Percentiles rank a stretch among this genome's conserved stretches.
These are phyloP conservation scores for Trichoderma citrinoviride DNA, from an alignment of 2,329 filamentous ascomycete genomes.

Conservation along the genomic window DNA sequence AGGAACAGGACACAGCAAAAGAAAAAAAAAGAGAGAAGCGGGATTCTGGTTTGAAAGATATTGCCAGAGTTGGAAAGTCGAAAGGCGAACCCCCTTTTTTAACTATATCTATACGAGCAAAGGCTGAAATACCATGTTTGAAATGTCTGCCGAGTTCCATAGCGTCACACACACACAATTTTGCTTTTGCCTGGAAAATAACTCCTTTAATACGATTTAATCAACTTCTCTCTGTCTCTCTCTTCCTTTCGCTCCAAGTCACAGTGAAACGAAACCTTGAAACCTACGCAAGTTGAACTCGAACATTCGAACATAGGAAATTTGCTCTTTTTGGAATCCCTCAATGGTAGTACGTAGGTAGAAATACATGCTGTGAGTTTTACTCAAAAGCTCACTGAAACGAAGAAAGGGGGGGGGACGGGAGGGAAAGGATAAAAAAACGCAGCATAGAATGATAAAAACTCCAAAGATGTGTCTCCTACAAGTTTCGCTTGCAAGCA, in stretches of 20 bases:
- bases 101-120: too few species aligned
- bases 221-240: too few species aligned
- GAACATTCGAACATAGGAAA: not conserved
- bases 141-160: conserved; percentile 1
- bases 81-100: not conserved
- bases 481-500: not conserved
- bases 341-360: not conserved
- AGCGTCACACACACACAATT: not conserved
- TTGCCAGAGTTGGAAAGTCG: not conserved
- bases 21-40: not conserved
- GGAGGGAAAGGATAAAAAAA: not conserved
- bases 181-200: too few species aligned
- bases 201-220: too few species aligned
- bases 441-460: not conserved
- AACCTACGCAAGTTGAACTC: not conserved
- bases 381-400: not conserved
- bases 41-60: not conserved
- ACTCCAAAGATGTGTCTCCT: not conserved
- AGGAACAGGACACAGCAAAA: not conserved
- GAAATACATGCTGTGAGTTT: conserved; percentile 17
- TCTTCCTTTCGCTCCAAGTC: not conserved
- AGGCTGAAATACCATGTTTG: conserved; percentile 4
- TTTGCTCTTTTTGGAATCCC: not conserved
- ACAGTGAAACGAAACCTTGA: not conserved
- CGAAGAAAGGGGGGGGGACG: not conserved